Percentiles rank a stretch among this genome's conserved stretches.
phyloP scores from a whole-genome alignment of 2,329 filamentous ascomycete species.

The Catunica adiposa region DNA sequence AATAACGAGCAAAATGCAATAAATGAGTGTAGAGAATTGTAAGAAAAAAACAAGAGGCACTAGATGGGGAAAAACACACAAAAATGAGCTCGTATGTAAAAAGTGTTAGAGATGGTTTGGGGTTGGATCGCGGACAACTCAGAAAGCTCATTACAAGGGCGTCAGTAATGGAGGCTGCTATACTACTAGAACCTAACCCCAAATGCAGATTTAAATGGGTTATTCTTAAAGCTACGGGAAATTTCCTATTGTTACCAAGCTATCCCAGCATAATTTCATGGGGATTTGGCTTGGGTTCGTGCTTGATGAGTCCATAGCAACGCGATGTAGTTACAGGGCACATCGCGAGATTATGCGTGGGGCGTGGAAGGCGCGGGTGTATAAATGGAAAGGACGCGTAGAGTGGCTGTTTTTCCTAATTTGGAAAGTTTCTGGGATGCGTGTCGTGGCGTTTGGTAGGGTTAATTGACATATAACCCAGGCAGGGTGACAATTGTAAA shows the following conservation, averaged over 20 bases:
- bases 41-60: neutral
- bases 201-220: no score
- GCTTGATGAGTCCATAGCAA: slow-evolving; percentile 2
- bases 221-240: no score
- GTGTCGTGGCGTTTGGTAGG: neutral
- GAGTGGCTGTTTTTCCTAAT: slow-evolving; percentile 4
- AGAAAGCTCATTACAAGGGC: no score
- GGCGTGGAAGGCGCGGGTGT: neutral
- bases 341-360: neutral
- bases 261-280: no score
- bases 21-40: neutral
- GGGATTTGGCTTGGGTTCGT: neutral
- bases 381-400: slow-evolving; percentile 1
- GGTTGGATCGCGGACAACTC: no score
- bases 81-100: no score
- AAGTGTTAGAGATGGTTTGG: no score
- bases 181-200: no score
- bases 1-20: neutral
- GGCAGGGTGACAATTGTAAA: neutral
- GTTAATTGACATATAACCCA: neutral
- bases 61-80: neutral
- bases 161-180: no score
- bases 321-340: neutral
- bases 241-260: no score
- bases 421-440: neutral